phyloP scores from a whole-genome alignment of 2,329 filamentous ascomycete genomes.

The Alternaria alternata region DNA sequence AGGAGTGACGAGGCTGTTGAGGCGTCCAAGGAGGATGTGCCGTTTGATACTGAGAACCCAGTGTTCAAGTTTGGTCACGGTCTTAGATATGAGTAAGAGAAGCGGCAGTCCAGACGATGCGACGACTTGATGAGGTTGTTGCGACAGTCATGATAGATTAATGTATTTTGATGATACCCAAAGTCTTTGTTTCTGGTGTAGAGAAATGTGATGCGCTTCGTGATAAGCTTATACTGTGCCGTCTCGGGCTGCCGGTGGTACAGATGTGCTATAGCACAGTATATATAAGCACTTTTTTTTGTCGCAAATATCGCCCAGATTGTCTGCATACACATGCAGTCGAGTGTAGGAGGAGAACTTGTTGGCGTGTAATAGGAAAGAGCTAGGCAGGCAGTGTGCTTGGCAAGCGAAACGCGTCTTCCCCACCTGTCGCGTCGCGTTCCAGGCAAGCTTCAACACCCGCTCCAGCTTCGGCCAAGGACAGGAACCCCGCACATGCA shows the following conservation, averaged over 20 bases:
- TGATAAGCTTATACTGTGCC: not conserved
- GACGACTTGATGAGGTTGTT: not conserved
- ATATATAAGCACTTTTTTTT: not conserved
- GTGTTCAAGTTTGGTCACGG: slow-evolving; percentile 49
- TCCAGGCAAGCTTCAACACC: not conserved
- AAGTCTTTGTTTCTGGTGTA: not conserved
- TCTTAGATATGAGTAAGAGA: slow-evolving; percentile 37
- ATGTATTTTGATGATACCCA: slow-evolving; percentile 1
- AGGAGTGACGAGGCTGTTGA: slow-evolving; percentile 55
- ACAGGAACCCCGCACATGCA: not conserved
- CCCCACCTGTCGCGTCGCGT: not conserved
- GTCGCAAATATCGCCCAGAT: not conserved
- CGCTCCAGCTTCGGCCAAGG: not conserved
- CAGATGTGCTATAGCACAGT: no score
- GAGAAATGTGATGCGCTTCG: no score
- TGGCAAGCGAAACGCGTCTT: not conserved
- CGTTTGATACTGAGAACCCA: slow-evolving; percentile 50
- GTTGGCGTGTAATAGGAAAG: not conserved
- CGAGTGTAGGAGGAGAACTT: not conserved
- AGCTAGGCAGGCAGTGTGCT: not conserved
- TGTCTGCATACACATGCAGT: no score
- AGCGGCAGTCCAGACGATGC: no score
- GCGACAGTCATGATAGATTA: not conserved
- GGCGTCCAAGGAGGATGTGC: slow-evolving; percentile 45
- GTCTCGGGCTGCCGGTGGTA: not conserved